These are phyloP conservation scores for Daedaleopsis sinensis DNA, from an alignment of 768 basidiomycete species.

Conservation along the genomic window DNA sequence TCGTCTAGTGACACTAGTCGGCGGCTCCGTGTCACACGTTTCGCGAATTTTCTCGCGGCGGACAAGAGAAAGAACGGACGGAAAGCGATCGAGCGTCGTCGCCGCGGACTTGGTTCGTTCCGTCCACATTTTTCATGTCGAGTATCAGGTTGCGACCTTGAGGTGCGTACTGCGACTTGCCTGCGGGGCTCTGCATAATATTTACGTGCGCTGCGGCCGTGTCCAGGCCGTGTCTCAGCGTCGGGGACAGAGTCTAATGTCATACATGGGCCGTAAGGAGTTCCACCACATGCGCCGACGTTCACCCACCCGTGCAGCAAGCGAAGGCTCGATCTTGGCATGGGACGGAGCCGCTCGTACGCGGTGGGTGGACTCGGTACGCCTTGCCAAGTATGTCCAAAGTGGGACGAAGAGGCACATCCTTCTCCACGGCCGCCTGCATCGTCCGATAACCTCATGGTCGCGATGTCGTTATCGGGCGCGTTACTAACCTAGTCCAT, in stretches of 20 bases:
- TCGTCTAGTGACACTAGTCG: not conserved
- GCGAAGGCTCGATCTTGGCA: not conserved
- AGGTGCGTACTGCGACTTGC: no score
- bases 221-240: no score
- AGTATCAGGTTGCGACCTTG: no score
- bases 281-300: not conserved
- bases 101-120: no score
- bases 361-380: not conserved
- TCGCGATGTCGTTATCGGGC: slow-evolving; percentile 12
- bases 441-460: slow-evolving; percentile 22
- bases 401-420: slow-evolving; percentile 2
- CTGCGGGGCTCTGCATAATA: no score
- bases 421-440: slow-evolving; percentile 7
- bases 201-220: no score
- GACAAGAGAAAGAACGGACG: no score
- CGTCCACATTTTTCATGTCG: no score
- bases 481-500: not conserved
- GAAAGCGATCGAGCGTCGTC: no score
- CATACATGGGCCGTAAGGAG: not conserved
- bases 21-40: no score
- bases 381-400: slow-evolving; percentile 15
- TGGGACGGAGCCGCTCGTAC: not conserved
- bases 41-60: no score
- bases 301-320: not conserved
- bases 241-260: no score